Base-by-base conservation (phyloP, 2,329 filamentous ascomycete genomes). In the Blastomyces silverae region DNA sequence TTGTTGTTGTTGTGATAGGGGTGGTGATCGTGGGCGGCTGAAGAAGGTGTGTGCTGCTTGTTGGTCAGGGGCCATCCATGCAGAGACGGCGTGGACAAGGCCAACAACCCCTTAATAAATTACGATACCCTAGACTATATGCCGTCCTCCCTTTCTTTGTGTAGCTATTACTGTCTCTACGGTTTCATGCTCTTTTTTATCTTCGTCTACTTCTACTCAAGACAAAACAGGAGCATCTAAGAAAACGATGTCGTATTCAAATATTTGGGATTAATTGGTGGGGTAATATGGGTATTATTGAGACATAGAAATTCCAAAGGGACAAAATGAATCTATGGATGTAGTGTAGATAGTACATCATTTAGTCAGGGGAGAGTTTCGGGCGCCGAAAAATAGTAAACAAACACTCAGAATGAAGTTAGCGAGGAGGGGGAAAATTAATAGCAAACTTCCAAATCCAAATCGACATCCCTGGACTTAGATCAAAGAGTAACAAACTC, bases 291-390 rank as follows among this genome's bases (percentile, higher is more conserved):
- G 57, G 64, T 48, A 56, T 55, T 59, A 58, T 53, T 64, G 44
- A 39, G 28, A 61, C 61, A 65, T 60, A 66, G 67, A 65, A 62
- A 66, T 65, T 69, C 64, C 50, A 52, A 62, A 66, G 62, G 59
- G 44, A 37, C 59, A 70, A 67, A 69, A 70, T 69, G 74, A 66
- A 70, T 56, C 48, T 64, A 31, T 44, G 37, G 17, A n/a, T 39
- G 15, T 17, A 20, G 31, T n/a, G 46, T 10, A 28, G 28, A 39
- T 20, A 7, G 58, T 37, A 58, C 20, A 44, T 63, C 28, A 25
- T 28, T 17, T 2, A 6, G 22, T 44, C 37, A 28, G 56, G 20
- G n/a, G 25, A 7, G 37, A n/a, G 31, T 57, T 25, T 56, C 34
- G 6, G 37, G 55, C 55, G 17, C 55, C 55, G 28, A 57, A 56